These are phyloP conservation scores for Rhizodiscina lignyota DNA, from an alignment of 495 filamentous ascomycete genomes.

Conservation along the genomic window DNA sequence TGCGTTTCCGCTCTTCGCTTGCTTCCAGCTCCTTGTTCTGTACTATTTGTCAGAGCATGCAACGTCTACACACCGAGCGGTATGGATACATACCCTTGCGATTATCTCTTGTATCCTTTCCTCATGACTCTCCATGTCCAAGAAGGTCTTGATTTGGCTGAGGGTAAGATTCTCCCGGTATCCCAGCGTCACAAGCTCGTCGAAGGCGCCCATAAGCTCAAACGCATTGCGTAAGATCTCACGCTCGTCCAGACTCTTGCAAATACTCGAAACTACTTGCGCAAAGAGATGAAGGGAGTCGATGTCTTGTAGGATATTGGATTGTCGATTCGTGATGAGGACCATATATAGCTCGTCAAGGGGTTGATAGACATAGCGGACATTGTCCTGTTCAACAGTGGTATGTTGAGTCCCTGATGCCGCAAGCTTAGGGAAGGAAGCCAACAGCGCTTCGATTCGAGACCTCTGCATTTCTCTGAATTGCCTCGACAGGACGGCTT, in stretches of 20 bases:
- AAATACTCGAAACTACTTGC: conserved; percentile 89
- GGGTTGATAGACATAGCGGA: conserved; percentile 97
- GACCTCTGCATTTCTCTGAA: conserved; percentile 94
- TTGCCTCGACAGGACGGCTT: conserved; percentile 89
- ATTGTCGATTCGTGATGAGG: conserved; percentile 96
- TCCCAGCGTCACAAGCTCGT: conserved; percentile 86
- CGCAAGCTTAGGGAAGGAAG: conserved; percentile 91
- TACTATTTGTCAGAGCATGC: conserved; percentile 1
- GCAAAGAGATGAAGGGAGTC: conserved; percentile 94
- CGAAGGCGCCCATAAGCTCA: conserved; percentile 87
- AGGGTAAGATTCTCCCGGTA: conserved; percentile 92
- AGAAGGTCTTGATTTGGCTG: conserved; percentile 91
- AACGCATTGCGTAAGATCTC: conserved; percentile 91
- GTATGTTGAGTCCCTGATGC: conserved; percentile 92
- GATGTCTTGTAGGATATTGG: conserved; percentile 97
- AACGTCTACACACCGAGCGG: no score
- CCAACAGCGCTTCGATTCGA: conserved; percentile 86
- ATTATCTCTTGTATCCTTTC: conserved; percentile 97
- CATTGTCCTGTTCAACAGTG: conserved; percentile 96
- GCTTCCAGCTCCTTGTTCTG: conserved; percentile 98
- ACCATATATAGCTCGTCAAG: conserved; percentile 99
- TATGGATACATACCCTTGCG: conserved; percentile 45
- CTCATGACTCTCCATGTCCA: conserved; percentile 98
- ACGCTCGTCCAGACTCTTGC: conserved; percentile 87
- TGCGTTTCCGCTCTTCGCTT: conserved; percentile 90